These are phyloP conservation scores for Tephrocybe sp. DNA, from an alignment of 768 basidiomycete species.

Conservation along the genomic window DNA sequence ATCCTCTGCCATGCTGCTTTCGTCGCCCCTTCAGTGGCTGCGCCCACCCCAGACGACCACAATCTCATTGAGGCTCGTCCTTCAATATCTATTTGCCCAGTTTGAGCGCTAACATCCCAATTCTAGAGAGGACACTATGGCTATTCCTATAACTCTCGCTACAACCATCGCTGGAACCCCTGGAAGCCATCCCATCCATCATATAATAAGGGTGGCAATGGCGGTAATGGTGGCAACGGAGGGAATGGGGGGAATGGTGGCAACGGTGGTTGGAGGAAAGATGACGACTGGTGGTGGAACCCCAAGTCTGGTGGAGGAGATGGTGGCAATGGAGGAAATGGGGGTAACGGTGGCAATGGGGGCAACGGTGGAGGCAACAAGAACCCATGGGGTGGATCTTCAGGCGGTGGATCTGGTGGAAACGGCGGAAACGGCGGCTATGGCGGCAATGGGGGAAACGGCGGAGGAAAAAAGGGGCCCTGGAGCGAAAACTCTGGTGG, in stretches of 20 bases:
- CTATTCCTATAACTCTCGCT: background rate
- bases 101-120: too few species aligned
- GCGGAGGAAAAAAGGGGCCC: background rate
- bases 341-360: background rate
- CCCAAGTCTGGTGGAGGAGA: background rate
- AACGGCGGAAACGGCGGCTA: background rate
- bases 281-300: background rate
- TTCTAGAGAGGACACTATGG: background rate
- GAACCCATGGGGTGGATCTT: background rate
- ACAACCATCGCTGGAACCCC: too few species aligned
- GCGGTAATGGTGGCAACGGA: background rate
- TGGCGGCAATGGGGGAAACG: background rate
- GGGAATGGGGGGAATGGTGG: background rate
- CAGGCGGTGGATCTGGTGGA: background rate
- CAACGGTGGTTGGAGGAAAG: background rate
- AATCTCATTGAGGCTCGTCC: background rate
- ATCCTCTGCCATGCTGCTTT: background rate
- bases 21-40: background rate
- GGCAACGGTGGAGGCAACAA: background rate
- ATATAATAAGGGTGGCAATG: background rate
- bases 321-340: background rate
- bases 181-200: background rate
- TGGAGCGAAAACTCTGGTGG: background rate
- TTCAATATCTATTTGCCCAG: too few species aligned
- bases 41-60: background rate